Percentiles rank a stretch among this genome's conserved stretches.
Evolutionary conservation across 2,329 filamentous ascomycete species (phyloP).

Genomic region (Rosellinia necatrix): DNA sequence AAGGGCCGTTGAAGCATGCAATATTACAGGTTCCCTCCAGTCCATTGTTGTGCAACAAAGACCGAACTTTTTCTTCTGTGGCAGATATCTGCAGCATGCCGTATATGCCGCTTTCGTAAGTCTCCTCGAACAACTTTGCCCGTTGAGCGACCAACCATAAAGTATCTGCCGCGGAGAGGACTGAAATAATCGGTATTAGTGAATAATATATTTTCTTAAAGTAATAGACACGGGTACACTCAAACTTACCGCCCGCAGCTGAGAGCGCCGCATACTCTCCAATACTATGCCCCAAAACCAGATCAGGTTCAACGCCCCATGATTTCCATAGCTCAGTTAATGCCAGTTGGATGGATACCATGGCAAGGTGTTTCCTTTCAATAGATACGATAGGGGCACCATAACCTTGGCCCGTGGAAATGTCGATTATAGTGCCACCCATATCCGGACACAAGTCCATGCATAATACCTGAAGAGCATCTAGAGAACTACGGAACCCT

Average conservation of each 20-base stretch:
- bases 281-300: conserved; percentile 53
- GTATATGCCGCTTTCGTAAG: conserved; percentile 59
- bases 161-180: conserved; percentile 62
- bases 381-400: conserved; percentile 29
- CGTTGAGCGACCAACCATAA: conserved; percentile 62
- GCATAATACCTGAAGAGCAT: conserved; percentile 9
- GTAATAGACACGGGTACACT: too few relatives aligned
- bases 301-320: conserved; percentile 47
- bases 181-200: too few relatives aligned
- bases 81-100: conserved; percentile 60
- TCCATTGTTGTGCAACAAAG: conserved; percentile 44
- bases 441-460: conserved; percentile 6
- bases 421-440: conserved; percentile 41
- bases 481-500: conserved; percentile 26
- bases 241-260: conserved; percentile 60
- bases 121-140: conserved; percentile 57
- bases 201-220: too few relatives aligned
- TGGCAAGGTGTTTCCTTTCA: conserved; percentile 40
- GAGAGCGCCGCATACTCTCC: conserved; percentile 66
- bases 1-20: conserved; percentile 20
- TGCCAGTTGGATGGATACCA: conserved; percentile 44
- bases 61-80: conserved; percentile 50
- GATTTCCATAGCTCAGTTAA: conserved; percentile 45
- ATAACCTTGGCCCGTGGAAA: conserved; percentile 44
- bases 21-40: conserved; percentile 4